Conservation (phyloP, 2,329 filamentous ascomycete genomes). For the Venturia asperata region DNA sequence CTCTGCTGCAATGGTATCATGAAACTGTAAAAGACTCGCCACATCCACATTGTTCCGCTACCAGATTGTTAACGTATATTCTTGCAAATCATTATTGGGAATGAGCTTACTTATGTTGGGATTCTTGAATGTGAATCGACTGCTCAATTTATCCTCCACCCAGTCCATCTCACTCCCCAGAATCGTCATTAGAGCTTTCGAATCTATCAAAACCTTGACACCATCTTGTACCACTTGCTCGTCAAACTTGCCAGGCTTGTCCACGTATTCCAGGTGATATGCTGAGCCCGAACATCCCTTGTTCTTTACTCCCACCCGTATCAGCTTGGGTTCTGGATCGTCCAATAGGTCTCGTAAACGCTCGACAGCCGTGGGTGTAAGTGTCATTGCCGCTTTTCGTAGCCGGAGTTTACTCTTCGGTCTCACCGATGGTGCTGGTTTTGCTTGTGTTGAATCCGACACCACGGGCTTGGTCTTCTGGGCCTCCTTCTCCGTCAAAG, state of each 20-base stretch:
- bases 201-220: constrained; percentile 91
- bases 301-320: constrained; percentile 90
- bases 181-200: constrained; percentile 94
- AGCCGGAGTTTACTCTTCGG: constrained; percentile 61
- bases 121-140: constrained; percentile 90
- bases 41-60: constrained; percentile 93
- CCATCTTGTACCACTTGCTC: constrained; percentile 93
- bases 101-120: constrained; percentile 87
- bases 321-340: constrained; percentile 83
- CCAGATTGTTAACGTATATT: constrained; percentile 29
- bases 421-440: constrained; percentile 24
- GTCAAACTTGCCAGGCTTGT: constrained; percentile 80
- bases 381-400: constrained; percentile 83
- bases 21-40: constrained; percentile 78
- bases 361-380: constrained; percentile 71
- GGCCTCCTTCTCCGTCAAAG: constrained; percentile 54
- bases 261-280: constrained; percentile 92
- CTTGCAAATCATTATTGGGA: constrained; percentile 21
- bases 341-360: constrained; percentile 72
- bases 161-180: constrained; percentile 99
- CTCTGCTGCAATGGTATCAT: constrained; percentile 16
- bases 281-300: constrained; percentile 88
- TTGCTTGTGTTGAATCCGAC: constrained; percentile 28
- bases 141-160: constrained; percentile 89
- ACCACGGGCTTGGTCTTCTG: constrained; percentile 54